A percentile compares a stretch with the other conserved stretches of the same genome.
These are phyloP conservation scores for Plasmopara halstedii DNA, from an alignment of 352 stramenopile genomes.

Conservation along the genomic window DNA sequence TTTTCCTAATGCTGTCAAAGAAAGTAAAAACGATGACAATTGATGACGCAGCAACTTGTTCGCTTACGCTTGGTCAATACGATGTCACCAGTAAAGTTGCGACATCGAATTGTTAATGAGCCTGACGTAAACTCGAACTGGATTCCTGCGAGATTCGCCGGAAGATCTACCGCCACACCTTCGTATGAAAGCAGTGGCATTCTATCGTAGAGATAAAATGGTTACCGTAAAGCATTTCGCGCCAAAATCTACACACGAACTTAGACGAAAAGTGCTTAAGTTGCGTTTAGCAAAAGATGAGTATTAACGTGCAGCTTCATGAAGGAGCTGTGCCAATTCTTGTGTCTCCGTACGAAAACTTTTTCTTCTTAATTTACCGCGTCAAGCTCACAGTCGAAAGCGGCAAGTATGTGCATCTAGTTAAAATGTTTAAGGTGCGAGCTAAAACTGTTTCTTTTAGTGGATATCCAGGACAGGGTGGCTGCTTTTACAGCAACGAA, in stretches of 20 bases:
- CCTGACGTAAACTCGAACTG: constrained; percentile 57
- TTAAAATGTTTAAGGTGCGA: not conserved
- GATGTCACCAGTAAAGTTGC: constrained; percentile 63
- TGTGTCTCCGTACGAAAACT: constrained; percentile 71
- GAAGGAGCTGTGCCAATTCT: constrained; percentile 52
- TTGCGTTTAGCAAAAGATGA: constrained; percentile 31
- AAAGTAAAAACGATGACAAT: not conserved
- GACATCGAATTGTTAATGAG: constrained; percentile 58
- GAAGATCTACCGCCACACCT: constrained; percentile 70
- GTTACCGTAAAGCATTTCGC: too few relatives aligned
- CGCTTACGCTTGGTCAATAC: constrained; percentile 47
- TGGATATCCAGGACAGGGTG: constrained; percentile 72
- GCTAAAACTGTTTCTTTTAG: constrained; percentile 17
- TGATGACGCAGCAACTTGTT: not conserved
- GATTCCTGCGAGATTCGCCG: constrained; percentile 44
- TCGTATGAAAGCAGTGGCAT: constrained; percentile 77
- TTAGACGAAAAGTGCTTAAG: not conserved
- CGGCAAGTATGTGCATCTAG: constrained; percentile 46
- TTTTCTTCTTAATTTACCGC: constrained; percentile 69
- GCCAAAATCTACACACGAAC: too few relatives aligned
- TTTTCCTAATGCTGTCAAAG: constrained; percentile 3
- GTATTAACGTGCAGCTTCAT: constrained; percentile 69
- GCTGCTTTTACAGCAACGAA: constrained; percentile 69
- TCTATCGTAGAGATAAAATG: not conserved
- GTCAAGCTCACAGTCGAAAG: constrained; percentile 72